phyloP scores from a whole-genome alignment of 345 rosid genomes.

The Aethionema arabicum region DNA sequence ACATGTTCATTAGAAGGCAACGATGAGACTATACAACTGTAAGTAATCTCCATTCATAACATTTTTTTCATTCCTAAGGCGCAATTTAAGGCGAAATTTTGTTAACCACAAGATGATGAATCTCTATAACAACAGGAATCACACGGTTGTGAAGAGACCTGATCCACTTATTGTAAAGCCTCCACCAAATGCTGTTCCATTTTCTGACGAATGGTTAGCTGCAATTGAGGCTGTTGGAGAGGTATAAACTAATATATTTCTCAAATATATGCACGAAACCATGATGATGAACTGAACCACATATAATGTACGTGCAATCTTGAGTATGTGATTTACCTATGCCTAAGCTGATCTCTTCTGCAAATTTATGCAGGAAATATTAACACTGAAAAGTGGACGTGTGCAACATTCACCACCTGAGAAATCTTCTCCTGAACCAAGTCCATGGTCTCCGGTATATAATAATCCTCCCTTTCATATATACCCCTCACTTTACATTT shows the following conservation, averaged over 20 bases:
- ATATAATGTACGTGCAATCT: slow-evolving; percentile 6
- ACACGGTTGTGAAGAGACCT: slow-evolving; percentile 44
- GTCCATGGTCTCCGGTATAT: slow-evolving; percentile 99
- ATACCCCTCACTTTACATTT: slow-evolving; percentile 12
- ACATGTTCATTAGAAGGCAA: slow-evolving; percentile 33
- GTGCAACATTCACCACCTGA: slow-evolving; percentile 89
- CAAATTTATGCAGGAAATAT: slow-evolving; percentile 58
- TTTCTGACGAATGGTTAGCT: slow-evolving; percentile 95
- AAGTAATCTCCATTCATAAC: slow-evolving; percentile 35
- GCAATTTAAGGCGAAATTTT: too few species aligned
- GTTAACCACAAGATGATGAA: slow-evolving; percentile 9
- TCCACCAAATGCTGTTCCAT: slow-evolving; percentile 65
- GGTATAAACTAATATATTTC: slow-evolving; percentile 44
- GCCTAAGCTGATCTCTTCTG: slow-evolving; percentile 17
- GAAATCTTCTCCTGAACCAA: slow-evolving; percentile 62
- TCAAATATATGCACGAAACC: slow-evolving; percentile 8
- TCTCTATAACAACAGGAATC: slow-evolving; percentile 40
- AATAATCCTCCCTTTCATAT: slow-evolving; percentile 19
- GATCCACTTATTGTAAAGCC: slow-evolving; percentile 49
- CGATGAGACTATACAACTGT: slow-evolving; percentile 38
- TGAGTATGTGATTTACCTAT: slow-evolving; percentile 1
- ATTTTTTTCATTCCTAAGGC: slow-evolving; percentile 10
- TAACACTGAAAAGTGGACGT: slow-evolving; percentile 74
- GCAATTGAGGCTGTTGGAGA: slow-evolving; percentile 95
- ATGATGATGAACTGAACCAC: slow-evolving; percentile 11